Evolutionary conservation across 176 grass and related monocot genomes (phyloP).

Genomic region (Bolboschoenus planiculmis): DNA sequence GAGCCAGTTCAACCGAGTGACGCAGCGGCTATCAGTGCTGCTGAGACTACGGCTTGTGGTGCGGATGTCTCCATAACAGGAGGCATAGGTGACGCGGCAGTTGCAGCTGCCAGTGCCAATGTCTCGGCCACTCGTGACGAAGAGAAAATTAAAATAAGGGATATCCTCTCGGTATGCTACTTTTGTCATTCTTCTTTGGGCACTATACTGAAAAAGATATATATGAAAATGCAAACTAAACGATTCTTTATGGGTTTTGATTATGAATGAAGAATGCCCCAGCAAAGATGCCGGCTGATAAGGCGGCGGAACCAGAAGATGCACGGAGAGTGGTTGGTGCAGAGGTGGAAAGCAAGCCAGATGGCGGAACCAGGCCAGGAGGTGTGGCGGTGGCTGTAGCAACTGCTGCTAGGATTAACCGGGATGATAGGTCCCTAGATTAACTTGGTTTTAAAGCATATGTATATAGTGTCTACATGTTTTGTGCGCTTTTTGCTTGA

Average conservation of each 20-base stretch:
- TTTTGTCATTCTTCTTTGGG: neutral
- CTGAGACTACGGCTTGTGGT: conserved; percentile 43
- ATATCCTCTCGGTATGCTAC: conserved; percentile 41
- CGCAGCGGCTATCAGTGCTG: conserved; percentile 45
- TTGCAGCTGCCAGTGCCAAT: conserved; percentile 40
- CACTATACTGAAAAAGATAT: neutral
- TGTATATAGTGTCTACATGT: neutral
- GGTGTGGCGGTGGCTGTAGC: conserved; percentile 47
- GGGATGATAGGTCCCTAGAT: conserved; percentile 13
- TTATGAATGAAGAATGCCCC: conserved; percentile 38
- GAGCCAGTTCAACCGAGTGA: conserved; percentile 35
- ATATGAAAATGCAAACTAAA: neutral
- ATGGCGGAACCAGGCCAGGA: conserved; percentile 18
- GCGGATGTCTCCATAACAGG: neutral
- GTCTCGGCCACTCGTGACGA: conserved; percentile 12
- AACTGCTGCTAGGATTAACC: conserved; percentile 53
- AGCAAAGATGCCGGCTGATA: conserved; percentile 37
- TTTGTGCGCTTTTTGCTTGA: neutral
- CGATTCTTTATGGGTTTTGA: neutral
- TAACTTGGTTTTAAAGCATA: neutral
- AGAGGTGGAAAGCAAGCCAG: conserved; percentile 37
- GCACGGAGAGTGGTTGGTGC: conserved; percentile 37
- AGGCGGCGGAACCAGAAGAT: conserved; percentile 38
- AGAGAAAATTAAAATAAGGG: conserved; percentile 42
- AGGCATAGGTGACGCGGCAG: conserved; percentile 28